Evolutionary conservation across 2,329 filamentous ascomycete species (phyloP).

Genomic region (Trichoderma sp.): DNA sequence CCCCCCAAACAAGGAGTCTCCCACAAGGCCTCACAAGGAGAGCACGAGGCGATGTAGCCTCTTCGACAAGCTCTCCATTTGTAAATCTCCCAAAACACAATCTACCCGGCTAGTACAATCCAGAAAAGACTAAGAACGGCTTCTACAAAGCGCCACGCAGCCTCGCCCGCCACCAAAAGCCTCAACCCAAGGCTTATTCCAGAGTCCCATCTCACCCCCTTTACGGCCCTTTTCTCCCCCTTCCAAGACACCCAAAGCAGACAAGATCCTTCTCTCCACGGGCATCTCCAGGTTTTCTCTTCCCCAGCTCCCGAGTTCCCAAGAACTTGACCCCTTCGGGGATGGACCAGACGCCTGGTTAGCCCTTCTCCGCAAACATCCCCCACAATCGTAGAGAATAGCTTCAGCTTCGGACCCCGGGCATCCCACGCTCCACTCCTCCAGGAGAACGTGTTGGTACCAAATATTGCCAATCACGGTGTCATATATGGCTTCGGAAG

Average conservation of each 20-base stretch:
- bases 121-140: background rate
- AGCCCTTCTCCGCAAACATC: background rate
- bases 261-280: background rate
- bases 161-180: background rate
- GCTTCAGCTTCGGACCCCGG: background rate
- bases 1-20: no score
- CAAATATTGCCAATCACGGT: background rate
- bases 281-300: background rate
- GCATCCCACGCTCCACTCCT: background rate
- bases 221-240: background rate
- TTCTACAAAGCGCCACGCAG: background rate
- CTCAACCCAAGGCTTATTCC: background rate
- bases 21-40: background rate
- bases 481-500: background rate
- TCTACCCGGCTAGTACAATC: background rate
- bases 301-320: background rate
- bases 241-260: background rate
- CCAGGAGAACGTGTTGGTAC: no score
- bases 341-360: background rate
- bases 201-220: background rate
- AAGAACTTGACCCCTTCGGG: background rate
- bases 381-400: background rate
- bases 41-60: background rate
- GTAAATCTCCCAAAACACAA: background rate
- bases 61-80: background rate